These are phyloP conservation scores for Kodamaea lidongshanica DNA, from an alignment of 805 yeast species.

Conservation along the genomic window DNA sequence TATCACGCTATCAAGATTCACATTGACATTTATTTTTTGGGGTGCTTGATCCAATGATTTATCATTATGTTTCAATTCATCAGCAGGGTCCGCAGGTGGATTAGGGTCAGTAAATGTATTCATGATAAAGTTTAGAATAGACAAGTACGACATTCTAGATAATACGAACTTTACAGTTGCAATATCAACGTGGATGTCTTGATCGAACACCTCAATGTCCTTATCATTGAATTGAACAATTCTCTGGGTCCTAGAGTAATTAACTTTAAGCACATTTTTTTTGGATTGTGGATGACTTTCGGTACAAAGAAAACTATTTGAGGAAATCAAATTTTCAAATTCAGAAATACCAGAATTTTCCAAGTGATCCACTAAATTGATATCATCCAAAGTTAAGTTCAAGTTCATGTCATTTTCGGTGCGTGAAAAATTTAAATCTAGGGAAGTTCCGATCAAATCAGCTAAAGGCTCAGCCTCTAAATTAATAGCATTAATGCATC, in stretches of 20 bases:
- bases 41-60: slow-evolving; percentile 55
- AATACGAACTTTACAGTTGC: slow-evolving; percentile 73
- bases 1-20: slow-evolving; percentile 67
- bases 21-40: slow-evolving; percentile 62
- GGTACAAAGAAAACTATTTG: slow-evolving; percentile 37
- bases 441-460: slow-evolving; percentile 63
- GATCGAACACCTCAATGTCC: slow-evolving; percentile 68
- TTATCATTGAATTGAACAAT: slow-evolving; percentile 47
- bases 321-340: slow-evolving; percentile 63
- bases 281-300: slow-evolving; percentile 14
- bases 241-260: slow-evolving; percentile 55
- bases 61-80: slow-evolving; percentile 61
- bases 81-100: slow-evolving; percentile 61
- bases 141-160: slow-evolving; percentile 70
- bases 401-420: slow-evolving; percentile 59
- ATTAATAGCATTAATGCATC: slow-evolving; percentile 59
- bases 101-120: slow-evolving; percentile 86
- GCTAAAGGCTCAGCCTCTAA: slow-evolving; percentile 62
- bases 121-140: slow-evolving; percentile 71
- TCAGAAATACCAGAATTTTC: slow-evolving; percentile 57
- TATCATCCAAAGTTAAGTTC: slow-evolving; percentile 55
- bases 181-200: slow-evolving; percentile 61
- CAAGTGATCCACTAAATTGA: slow-evolving; percentile 70
- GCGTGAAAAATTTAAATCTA: slow-evolving; percentile 54
- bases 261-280: slow-evolving; percentile 49